Percentiles rank a stretch among this genome's conserved stretches.
Evolutionary conservation across 139 green algal genomes (phyloP).

Genomic region (Coccomyxa sp.): DNA sequence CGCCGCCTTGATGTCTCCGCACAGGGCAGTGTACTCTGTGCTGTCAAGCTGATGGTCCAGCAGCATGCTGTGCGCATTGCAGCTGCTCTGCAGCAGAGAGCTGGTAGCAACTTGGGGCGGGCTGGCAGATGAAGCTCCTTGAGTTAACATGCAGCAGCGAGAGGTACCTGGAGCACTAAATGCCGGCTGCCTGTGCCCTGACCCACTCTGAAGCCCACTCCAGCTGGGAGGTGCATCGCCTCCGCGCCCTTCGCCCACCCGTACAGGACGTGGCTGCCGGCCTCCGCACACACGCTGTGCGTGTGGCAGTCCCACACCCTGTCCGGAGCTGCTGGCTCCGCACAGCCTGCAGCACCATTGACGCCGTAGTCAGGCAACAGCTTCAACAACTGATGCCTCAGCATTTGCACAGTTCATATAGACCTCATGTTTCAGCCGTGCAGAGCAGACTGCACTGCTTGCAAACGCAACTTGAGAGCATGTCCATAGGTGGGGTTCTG

Average conservation of each 20-base stretch:
- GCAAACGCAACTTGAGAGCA: background rate
- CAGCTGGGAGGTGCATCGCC: constrained; percentile 54
- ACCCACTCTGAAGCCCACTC: constrained; percentile 68
- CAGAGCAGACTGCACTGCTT: background rate
- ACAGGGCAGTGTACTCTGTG: too few species aligned
- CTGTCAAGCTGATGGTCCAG: too few species aligned
- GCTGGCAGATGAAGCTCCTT: background rate
- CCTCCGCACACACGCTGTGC: constrained; percentile 23
- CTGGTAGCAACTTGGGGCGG: background rate
- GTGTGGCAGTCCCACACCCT: constrained; percentile 60
- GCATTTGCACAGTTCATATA: background rate
- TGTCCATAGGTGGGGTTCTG: background rate
- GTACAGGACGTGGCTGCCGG: constrained; percentile 50
- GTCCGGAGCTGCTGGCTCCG: constrained; percentile 17
- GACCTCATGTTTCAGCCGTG: background rate
- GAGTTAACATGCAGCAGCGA: background rate
- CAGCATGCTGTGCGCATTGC: too few species aligned
- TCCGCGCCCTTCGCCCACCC: constrained; percentile 81
- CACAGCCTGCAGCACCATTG: constrained; percentile 48
- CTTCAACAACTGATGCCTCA: too few species aligned
- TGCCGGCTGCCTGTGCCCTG: constrained; percentile 35
- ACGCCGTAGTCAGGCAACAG: too few species aligned
- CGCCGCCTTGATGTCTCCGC: too few species aligned
- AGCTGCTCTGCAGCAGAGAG: too few species aligned
- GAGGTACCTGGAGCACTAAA: constrained; percentile 66